Conservation (phyloP, 768 basidiomycete genomes). For the Cantharellus cinnabarinus region DNA sequence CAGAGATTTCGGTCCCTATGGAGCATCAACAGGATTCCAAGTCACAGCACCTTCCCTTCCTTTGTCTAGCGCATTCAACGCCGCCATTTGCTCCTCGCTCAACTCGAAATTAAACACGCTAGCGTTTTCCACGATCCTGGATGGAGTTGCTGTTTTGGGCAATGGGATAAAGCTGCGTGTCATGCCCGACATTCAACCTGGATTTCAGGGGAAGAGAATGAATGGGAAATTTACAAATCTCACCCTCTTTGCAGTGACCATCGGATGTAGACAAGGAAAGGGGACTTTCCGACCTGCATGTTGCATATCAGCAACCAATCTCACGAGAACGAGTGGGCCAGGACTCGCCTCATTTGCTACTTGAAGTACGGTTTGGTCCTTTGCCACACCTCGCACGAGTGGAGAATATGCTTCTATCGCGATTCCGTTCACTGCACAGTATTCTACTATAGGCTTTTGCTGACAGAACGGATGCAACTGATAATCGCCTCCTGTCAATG, state of each 20-base stretch:
- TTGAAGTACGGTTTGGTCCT: neutral
- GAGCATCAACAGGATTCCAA: conserved; percentile 63
- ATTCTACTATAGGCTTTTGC: conserved; percentile 54
- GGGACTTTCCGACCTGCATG: conserved; percentile 8
- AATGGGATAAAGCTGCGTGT: conserved; percentile 49
- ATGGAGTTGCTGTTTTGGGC: conserved; percentile 55
- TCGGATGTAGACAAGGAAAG: conserved; percentile 21
- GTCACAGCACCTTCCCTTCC: conserved; percentile 53
- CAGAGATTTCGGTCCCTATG: neutral
- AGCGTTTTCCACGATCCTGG: conserved; percentile 52
- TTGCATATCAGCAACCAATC: conserved; percentile 26
- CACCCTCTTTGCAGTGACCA: conserved; percentile 26
- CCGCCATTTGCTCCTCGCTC: conserved; percentile 36
- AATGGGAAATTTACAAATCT: conserved; percentile 3
- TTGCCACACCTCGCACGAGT: conserved; percentile 32
- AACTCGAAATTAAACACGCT: conserved; percentile 62
- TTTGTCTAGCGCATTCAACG: conserved; percentile 46
- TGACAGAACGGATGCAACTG: conserved; percentile 72
- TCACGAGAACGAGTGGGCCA: conserved; percentile 2
- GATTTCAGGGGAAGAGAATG: neutral
- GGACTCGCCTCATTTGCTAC: neutral
- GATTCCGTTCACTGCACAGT: conserved; percentile 40
- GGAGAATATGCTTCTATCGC: conserved; percentile 61
- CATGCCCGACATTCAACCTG: neutral
- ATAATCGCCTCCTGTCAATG: neutral